Percentiles rank a stretch among this genome's conserved stretches.
Conservation (phyloP, 345 rosid genomes). For the Erodium maritimum region DNA sequence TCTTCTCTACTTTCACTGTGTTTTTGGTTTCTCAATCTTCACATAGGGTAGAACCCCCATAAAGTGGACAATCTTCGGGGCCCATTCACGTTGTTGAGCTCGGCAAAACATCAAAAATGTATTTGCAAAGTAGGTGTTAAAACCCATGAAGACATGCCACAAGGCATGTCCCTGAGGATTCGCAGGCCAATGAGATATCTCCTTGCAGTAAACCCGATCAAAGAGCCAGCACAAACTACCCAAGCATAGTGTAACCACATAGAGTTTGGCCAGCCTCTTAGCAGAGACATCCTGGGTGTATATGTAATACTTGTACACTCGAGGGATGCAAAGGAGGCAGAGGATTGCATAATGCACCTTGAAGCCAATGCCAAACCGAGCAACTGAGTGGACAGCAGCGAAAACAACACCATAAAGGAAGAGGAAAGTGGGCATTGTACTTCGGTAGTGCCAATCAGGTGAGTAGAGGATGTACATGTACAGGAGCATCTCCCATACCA, state of each 20-base stretch:
- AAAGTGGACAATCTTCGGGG: constrained; percentile 44
- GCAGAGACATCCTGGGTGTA: constrained; percentile 56
- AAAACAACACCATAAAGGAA: constrained; percentile 77
- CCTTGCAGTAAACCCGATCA: constrained; percentile 53
- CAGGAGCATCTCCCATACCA: constrained; percentile 98
- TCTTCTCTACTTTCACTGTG: constrained; percentile 22
- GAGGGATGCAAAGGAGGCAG: constrained; percentile 79
- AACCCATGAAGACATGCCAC: constrained; percentile 86
- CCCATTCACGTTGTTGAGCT: constrained; percentile 76
- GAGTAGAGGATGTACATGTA: constrained; percentile 91
- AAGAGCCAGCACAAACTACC: constrained; percentile 64
- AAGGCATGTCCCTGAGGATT: constrained; percentile 92
- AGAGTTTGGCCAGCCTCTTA: constrained; percentile 59
- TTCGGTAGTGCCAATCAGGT: constrained; percentile 95
- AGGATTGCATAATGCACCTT: constrained; percentile 71
- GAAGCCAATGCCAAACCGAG: constrained; percentile 69
- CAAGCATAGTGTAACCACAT: constrained; percentile 43
- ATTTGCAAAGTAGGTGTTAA: constrained; percentile 81
- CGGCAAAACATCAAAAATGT: constrained; percentile 96
- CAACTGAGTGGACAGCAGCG: constrained; percentile 52
- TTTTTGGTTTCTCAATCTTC: constrained; percentile 67
- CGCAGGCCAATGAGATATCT: constrained; percentile 46
- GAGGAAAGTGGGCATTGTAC: constrained; percentile 93
- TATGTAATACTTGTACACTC: constrained; percentile 94
- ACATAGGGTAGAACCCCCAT: constrained; percentile 67